Evolutionary conservation across 2,329 filamentous ascomycete genomes (phyloP), one percentile per base, ranked within the genome.

Genomic region (Colletotrichum cereale): DNA sequence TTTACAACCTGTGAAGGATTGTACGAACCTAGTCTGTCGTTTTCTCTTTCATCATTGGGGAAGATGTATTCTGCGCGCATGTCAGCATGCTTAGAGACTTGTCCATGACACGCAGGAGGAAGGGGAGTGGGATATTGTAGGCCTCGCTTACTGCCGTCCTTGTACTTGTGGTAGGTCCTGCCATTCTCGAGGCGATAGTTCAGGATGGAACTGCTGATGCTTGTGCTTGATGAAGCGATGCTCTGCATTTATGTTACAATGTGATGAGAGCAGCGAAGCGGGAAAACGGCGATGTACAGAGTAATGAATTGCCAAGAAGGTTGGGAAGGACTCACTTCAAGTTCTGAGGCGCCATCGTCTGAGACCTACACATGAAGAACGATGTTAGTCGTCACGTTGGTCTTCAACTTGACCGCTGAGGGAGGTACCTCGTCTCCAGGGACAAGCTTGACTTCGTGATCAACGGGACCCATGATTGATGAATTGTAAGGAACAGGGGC

Each of bases 141-240:
- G 44, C 11, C 4, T 7, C 2, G 26, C 36, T 29, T 18, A 65
- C 70, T 72, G 10, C 70, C 70, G 18, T 65, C 70, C 38, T 68
- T 62, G 47, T 55, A 82, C 2, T 79, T 73, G 56, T 65, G 64
- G 16, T 69, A 72, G 5, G 70, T 72, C 16, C 70, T 47, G 21
- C 70, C 66, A 42, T 72, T 72, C 56, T 72, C 66, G 5, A 56
- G 18, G 2, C 61, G 53, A 8, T 72, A 72, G 31, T 65, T 34
- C 2, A 60, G 56, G 16, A 72, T 81, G 57, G 81, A 83, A 0
- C 80, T 81, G 16, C 74, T 73, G 21, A 81, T 73, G 11, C 79
- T 81, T 0, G 75, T 77, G 0, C 77, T 77, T 36, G 78, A 79
- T 10, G 57, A 57, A 2, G 40, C 50, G 11, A 42, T 31, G 58